Conservation (phyloP, 2,329 filamentous ascomycete species). For the Fusarium concolor region DNA sequence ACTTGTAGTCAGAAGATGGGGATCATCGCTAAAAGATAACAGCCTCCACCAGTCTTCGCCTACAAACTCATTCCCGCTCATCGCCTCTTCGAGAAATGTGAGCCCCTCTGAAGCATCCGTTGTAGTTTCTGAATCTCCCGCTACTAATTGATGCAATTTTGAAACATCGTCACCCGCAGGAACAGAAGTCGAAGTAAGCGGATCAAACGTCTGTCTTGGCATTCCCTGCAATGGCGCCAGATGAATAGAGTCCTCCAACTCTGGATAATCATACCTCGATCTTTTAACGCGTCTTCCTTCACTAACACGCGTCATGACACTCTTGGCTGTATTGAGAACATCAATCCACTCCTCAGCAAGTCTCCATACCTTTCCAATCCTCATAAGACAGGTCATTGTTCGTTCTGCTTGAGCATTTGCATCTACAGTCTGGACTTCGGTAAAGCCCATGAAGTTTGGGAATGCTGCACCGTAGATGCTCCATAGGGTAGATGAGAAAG, state of each 20-base stretch:
- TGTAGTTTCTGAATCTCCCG: background rate
- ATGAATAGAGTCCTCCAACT: constrained; percentile 43
- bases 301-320: constrained; percentile 23
- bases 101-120: rapidly evolving
- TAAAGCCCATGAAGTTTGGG: constrained; percentile 37
- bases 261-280: constrained; percentile 43
- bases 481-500: constrained; percentile 35
- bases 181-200: background rate
- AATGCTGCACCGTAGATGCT: constrained; percentile 40
- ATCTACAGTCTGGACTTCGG: background rate
- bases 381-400: constrained; percentile 22
- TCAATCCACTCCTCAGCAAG: constrained; percentile 45
- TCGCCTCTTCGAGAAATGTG: background rate
- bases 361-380: constrained; percentile 36
- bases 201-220: constrained; percentile 35
- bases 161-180: background rate
- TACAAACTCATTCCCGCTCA: constrained; percentile 19
- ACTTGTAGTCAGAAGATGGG: constrained; percentile 41
- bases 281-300: constrained; percentile 23
- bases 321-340: constrained; percentile 39
- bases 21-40: constrained; percentile 43
- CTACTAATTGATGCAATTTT: constrained; percentile 6
- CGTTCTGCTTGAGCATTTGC: constrained; percentile 32
- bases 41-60: constrained; percentile 44
- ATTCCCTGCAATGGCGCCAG: constrained; percentile 42